Evolutionary conservation across 352 stramenopile species (phyloP), one percentile per base, ranked within the genome.

Genomic region (Pythium rhizo-oryzae): DNA sequence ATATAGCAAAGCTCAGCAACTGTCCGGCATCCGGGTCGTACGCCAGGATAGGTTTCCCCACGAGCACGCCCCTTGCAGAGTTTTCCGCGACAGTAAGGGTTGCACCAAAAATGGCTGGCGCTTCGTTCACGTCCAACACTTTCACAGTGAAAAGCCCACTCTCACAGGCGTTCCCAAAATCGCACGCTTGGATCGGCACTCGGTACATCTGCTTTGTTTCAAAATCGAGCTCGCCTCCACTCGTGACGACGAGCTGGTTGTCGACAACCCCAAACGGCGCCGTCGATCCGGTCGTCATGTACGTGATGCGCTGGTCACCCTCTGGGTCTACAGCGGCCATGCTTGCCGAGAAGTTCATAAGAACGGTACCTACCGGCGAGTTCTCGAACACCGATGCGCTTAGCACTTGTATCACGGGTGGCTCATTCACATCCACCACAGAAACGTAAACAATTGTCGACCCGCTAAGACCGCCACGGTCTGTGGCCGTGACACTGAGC

Each of bases 341-440:
- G 23, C 13, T 19, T 18, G 56, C 21, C 1, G 23, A 54, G 19
- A 30, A 64, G 43, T 74, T 65, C 8, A 82, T 12, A n/a, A 80
- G 54, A 7, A 80, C 23, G 13, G 65, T 69, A 4, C 72, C 72
- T 37, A 21, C 46, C 1, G 15, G 37, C 21, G 69, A 67, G 33
- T 76, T 82, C 47, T 82, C 75, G 24, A 30, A 25, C 50, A 62
- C 41, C 0, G 23, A 8, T 11, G 62, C 62, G 1, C 11, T 59
- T 7, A 58, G 56, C 43, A 72, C 1, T 12, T 58, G 47, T 43
- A 87, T 81, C 15, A 78, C 53, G 19, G 81, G 81, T 11, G 77
- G 55, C 65, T 87, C 79, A 43, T 90, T 90, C 7, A 75, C 62
- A 55, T 90, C 62, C 2, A 75, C 8, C 2, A 90, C 79, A 21